Conservation (phyloP, 345 rosid genomes). For the Ceriops zippeliana region DNA sequence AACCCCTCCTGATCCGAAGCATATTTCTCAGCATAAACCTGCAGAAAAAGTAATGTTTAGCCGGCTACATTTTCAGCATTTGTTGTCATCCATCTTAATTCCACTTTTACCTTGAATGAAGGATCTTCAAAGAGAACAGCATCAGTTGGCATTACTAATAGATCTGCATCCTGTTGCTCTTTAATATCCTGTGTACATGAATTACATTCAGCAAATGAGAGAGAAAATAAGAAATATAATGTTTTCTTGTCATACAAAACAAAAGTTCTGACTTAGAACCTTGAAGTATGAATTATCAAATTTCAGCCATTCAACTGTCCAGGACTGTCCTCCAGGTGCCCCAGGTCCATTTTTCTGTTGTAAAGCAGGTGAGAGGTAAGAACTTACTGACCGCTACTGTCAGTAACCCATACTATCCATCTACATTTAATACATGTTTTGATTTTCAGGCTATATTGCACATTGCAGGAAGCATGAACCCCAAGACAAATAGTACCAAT, state of each 20-base stretch:
- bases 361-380: slow-evolving; percentile 15
- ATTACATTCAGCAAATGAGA: slow-evolving; percentile 16
- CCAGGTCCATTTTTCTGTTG: slow-evolving; percentile 93
- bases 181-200: slow-evolving; percentile 60
- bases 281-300: slow-evolving; percentile 96
- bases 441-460: too few relatives aligned
- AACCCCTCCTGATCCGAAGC: slow-evolving; percentile 80
- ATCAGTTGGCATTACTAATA: slow-evolving; percentile 87
- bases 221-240: neutral
- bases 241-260: neutral
- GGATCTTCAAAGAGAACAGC: slow-evolving; percentile 90
- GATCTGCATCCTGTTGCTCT: slow-evolving; percentile 67
- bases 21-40: slow-evolving; percentile 91
- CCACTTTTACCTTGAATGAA: slow-evolving; percentile 71
- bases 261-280: slow-evolving; percentile 44
- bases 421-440: too few relatives aligned
- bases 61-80: slow-evolving; percentile 5
- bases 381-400: neutral
- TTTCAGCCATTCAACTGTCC: slow-evolving; percentile 94
- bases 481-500: too few relatives aligned
- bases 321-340: slow-evolving; percentile 96
- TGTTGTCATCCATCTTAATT: neutral
- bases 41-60: slow-evolving; percentile 21
- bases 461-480: too few relatives aligned
- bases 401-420: too few relatives aligned